Conservation (phyloP, 306 rosid genomes). For the Medicago lupulina region DNA sequence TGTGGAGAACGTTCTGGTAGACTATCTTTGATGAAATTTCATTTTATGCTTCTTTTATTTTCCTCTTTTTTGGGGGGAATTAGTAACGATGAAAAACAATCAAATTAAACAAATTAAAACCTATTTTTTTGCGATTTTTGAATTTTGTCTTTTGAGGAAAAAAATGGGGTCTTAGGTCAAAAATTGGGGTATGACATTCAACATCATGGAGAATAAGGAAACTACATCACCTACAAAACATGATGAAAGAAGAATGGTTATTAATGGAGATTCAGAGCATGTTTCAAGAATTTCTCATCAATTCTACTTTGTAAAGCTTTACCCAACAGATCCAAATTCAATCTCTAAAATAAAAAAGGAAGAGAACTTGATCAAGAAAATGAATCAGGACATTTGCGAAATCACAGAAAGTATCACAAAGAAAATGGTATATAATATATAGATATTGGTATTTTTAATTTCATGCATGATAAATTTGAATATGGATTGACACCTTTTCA, state of each 20-base stretch:
- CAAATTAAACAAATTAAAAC: too few species aligned
- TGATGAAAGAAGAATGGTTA: too few species aligned
- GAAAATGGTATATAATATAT: conserved; percentile 15
- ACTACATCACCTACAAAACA: not conserved
- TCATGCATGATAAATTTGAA: not conserved
- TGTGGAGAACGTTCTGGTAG: too few species aligned
- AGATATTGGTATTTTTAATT: not conserved
- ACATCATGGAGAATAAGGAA: conserved; percentile 21
- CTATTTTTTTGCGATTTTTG: too few species aligned
- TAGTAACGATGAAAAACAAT: too few species aligned
- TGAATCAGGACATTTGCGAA: conserved; percentile 6
- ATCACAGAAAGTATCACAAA: conserved; percentile 27
- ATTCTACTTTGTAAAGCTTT: conserved; percentile 37
- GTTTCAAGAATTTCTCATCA: conserved; percentile 22
- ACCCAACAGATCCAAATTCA: conserved; percentile 34
- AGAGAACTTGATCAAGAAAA: conserved; percentile 10
- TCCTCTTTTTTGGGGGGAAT: too few species aligned
- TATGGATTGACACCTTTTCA: not conserved
- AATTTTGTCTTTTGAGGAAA: too few species aligned
- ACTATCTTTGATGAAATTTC: too few species aligned
- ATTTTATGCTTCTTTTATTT: too few species aligned
- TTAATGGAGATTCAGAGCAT: conserved; percentile 9
- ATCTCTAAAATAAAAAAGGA: conserved; percentile 26
- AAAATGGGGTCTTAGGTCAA: too few species aligned
- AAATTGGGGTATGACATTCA: too few species aligned